Evolutionary conservation across 148 eudicot genomes (phyloP).

Genomic region (Chenopodium album): DNA sequence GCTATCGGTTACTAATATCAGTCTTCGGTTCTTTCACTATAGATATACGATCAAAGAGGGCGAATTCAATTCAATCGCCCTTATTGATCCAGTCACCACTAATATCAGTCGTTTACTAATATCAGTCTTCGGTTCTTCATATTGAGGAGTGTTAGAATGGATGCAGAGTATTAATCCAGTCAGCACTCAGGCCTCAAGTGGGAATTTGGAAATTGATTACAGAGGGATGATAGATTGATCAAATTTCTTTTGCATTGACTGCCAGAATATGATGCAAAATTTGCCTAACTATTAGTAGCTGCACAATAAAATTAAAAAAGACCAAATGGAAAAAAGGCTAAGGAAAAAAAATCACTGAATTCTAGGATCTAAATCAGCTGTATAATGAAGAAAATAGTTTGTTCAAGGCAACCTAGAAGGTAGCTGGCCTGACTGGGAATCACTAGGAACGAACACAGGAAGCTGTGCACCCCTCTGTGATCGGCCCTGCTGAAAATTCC

Average conservation of each 20-base stretch:
- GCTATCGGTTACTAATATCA: no score
- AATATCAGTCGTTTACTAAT: no score
- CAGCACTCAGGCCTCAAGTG: background rate
- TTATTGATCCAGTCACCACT: no score
- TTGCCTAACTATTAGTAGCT: constrained; percentile 23
- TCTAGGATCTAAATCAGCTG: constrained; percentile 24
- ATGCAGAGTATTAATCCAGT: background rate
- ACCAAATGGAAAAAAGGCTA: background rate
- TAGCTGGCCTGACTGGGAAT: constrained; percentile 50
- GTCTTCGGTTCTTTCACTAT: no score
- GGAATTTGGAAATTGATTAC: background rate
- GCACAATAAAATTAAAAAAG: constrained; percentile 21
- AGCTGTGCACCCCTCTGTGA: constrained; percentile 83
- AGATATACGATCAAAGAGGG: no score
- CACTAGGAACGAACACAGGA: constrained; percentile 87
- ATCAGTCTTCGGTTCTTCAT: no score
- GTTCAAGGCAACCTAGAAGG: constrained; percentile 45
- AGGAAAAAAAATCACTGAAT: constrained; percentile 1
- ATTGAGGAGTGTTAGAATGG: background rate
- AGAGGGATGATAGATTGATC: constrained; percentile 1
- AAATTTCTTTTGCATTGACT: constrained; percentile 12
- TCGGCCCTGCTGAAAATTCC: constrained; percentile 65
- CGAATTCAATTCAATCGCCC: no score
- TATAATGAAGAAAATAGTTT: constrained; percentile 1
- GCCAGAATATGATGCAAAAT: constrained; percentile 14